phyloP scores from a whole-genome alignment of 1,284 basidiomycete species.

The Ganoderma boninense region DNA sequence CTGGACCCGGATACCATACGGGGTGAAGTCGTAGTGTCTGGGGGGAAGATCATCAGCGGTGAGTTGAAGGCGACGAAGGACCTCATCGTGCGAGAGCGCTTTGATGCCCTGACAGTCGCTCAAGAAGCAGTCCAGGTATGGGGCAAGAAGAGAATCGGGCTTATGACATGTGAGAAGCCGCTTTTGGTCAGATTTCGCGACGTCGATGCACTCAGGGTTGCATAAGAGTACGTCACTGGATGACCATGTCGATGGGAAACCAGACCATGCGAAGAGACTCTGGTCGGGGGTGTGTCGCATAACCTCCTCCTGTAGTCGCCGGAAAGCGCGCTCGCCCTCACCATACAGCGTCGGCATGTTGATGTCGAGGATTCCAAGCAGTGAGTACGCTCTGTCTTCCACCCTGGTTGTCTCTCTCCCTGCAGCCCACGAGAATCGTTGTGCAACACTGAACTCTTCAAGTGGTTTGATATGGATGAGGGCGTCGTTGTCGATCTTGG shows the following conservation, averaged over 20 bases:
- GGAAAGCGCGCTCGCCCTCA: neutral
- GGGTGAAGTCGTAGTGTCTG: neutral
- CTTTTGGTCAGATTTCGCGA: too few relatives aligned
- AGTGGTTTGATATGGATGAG: neutral
- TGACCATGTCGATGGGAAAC: too few relatives aligned
- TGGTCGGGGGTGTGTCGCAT: neutral
- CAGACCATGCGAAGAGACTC: constrained; percentile 2
- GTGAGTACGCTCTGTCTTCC: constrained; percentile 1
- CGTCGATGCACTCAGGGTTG: too few relatives aligned
- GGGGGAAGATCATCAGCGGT: neutral
- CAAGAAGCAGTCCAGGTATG: neutral
- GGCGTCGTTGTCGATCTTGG: neutral
- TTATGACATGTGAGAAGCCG: too few relatives aligned
- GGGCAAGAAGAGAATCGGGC: neutral
- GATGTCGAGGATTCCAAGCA: neutral
- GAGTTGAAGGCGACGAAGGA: neutral
- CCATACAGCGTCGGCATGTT: constrained; percentile 2
- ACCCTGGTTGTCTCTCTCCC: neutral
- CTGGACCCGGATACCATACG: neutral
- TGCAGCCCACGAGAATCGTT: neutral
- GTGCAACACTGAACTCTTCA: neutral
- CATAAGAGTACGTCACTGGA: too few relatives aligned
- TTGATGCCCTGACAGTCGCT: neutral
- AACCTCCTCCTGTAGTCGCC: neutral
- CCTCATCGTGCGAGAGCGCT: neutral